A percentile compares a stretch with the other conserved stretches of the same genome.
Evolutionary conservation across 2,329 filamentous ascomycete genomes (phyloP).

Genomic region (Coleophoma cylindrospora): DNA sequence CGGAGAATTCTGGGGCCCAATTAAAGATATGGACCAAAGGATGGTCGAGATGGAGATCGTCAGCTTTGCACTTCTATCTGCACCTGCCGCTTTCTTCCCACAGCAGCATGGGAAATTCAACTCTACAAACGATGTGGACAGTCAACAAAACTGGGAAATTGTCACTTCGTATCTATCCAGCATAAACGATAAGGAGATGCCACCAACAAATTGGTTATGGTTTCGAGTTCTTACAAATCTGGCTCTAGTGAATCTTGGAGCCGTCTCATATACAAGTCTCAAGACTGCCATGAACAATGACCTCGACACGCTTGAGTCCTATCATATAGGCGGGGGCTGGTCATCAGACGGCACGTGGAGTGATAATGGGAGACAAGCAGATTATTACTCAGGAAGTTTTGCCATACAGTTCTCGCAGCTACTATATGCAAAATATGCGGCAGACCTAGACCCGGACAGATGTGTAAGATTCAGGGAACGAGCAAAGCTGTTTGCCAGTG

Average conservation of each 20-base stretch:
- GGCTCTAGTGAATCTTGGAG: slow-evolving; percentile 36
- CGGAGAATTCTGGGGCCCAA: slow-evolving; percentile 40
- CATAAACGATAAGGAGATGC: slow-evolving; percentile 40
- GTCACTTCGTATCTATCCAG: slow-evolving; percentile 35
- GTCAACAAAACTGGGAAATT: slow-evolving; percentile 26
- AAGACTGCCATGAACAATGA: slow-evolving; percentile 34
- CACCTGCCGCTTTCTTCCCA: slow-evolving; percentile 30
- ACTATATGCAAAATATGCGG: slow-evolving; percentile 37
- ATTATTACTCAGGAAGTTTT: slow-evolving; percentile 50
- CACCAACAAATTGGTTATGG: slow-evolving; percentile 46
- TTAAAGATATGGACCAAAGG: slow-evolving; percentile 40
- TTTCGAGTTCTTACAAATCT: slow-evolving; percentile 46
- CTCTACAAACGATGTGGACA: slow-evolving; percentile 20
- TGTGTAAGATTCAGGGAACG: slow-evolving; percentile 30
- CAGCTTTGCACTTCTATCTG: slow-evolving; percentile 39
- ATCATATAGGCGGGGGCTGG: slow-evolving; percentile 41
- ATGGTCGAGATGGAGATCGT: slow-evolving; percentile 52
- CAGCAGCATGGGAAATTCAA: not conserved
- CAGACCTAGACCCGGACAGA: slow-evolving; percentile 33
- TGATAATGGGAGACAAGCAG: slow-evolving; percentile 32
- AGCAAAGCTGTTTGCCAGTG: slow-evolving; percentile 34
- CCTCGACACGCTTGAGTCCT: slow-evolving; percentile 36
- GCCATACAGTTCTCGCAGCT: slow-evolving; percentile 47
- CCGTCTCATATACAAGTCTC: slow-evolving; percentile 29
- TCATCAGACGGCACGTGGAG: slow-evolving; percentile 40